Percentiles rank a stretch among this genome's conserved stretches.
Evolutionary conservation across 441 rosid genomes (phyloP).

Genomic region (Metrosideros polymorpha): DNA sequence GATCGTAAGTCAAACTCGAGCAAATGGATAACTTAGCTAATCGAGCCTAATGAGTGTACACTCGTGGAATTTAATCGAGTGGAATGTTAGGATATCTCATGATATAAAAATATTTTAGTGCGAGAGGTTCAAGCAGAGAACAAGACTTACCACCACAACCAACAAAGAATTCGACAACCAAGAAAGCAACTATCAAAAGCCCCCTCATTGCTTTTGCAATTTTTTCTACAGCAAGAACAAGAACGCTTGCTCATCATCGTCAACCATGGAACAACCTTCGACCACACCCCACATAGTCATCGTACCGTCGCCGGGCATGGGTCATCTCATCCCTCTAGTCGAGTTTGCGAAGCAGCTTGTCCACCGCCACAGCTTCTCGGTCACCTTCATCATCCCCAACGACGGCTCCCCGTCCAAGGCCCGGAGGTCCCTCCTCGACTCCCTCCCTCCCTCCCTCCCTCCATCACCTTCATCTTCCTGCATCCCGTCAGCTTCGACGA

Average conservation of each 20-base stretch:
- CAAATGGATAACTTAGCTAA: not conserved
- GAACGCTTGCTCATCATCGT: not conserved
- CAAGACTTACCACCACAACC: not conserved
- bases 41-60: not conserved
- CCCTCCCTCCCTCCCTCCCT: slow-evolving; percentile 34
- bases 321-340: slow-evolving; percentile 47
- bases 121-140: not conserved
- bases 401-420: slow-evolving; percentile 26
- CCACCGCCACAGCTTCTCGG: slow-evolving; percentile 19
- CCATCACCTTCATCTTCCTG: slow-evolving; percentile 31
- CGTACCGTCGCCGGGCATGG: slow-evolving; percentile 51
- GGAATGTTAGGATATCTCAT: not conserved
- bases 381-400: slow-evolving; percentile 35
- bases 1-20: too few relatives aligned
- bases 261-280: not conserved
- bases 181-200: not conserved
- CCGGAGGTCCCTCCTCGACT: slow-evolving; percentile 22
- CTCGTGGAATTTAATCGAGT: not conserved
- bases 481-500: slow-evolving; percentile 35
- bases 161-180: not conserved
- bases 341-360: slow-evolving; percentile 40
- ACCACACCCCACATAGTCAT: slow-evolving; percentile 24
- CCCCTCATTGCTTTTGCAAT: not conserved
- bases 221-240: not conserved
- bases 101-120: not conserved